Evolutionary conservation across 2,329 filamentous ascomycete genomes (phyloP).

Genomic region (Orbilia quercus): DNA sequence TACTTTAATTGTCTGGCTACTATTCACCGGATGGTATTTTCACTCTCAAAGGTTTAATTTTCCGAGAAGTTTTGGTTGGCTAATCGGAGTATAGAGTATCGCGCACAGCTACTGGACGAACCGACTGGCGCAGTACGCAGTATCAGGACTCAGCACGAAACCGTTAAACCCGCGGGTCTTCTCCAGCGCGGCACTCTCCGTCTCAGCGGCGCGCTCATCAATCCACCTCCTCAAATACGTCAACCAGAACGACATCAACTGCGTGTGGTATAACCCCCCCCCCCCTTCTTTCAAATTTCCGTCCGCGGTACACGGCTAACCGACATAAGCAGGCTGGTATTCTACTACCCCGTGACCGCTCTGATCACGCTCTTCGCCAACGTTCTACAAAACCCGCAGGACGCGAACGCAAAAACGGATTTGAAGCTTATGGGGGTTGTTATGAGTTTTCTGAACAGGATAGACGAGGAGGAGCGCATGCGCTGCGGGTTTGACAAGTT

Average conservation of each 20-base stretch:
- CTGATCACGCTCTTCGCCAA: constrained; percentile 96
- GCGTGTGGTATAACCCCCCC: constrained; percentile 80
- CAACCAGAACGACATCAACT: constrained; percentile 91
- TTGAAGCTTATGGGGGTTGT: constrained; percentile 91
- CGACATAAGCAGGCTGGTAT: constrained; percentile 73
- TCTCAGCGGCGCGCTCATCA: constrained; percentile 88
- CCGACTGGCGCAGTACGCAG: constrained; percentile 90
- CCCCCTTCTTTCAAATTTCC: not conserved
- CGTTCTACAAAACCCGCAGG: constrained; percentile 92
- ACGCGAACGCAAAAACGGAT: constrained; percentile 87
- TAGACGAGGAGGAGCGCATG: constrained; percentile 82
- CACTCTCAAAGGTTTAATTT: no score
- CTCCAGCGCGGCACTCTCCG: constrained; percentile 90
- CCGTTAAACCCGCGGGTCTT: constrained; percentile 94
- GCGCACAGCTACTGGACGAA: constrained; percentile 99
- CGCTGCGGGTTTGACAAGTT: constrained; percentile 73
- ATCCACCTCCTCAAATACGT: constrained; percentile 96
- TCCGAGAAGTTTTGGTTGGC: no score
- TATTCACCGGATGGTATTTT: constrained; percentile 91
- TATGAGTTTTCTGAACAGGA: constrained; percentile 87
- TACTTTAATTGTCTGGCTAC: constrained; percentile 99
- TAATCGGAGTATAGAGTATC: constrained; percentile 71
- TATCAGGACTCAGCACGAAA: constrained; percentile 89
- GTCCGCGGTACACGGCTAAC: constrained; percentile 43
- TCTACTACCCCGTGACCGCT: constrained; percentile 96